Evolutionary conservation across 164 flowering plant genomes (phyloP).

Genomic region (Magnolia sinica): DNA sequence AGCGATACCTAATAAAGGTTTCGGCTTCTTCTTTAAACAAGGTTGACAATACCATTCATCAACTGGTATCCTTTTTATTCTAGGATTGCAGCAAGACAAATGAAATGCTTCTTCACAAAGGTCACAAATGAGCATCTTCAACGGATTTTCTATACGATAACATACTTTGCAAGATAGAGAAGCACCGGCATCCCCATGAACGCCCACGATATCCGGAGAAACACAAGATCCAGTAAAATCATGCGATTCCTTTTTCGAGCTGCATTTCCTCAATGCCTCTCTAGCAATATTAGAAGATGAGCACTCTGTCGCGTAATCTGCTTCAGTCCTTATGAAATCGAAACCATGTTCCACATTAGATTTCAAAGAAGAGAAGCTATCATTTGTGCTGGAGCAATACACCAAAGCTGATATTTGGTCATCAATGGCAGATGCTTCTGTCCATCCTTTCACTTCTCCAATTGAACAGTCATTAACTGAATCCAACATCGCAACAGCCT

Average conservation of each 20-base stretch:
- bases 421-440: conserved; percentile 14
- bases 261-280: conserved; percentile 22
- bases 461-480: conserved; percentile 14
- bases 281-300: conserved; percentile 57
- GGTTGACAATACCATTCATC: conserved; percentile 16
- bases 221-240: conserved; percentile 19
- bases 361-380: too few species aligned
- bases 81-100: conserved; percentile 15
- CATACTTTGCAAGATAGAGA: conserved; percentile 31
- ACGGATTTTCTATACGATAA: conserved; percentile 2
- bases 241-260: conserved; percentile 51
- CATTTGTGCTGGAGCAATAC: conserved; percentile 16
- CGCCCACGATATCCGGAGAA: conserved; percentile 13
- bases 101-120: conserved; percentile 17
- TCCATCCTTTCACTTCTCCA: conserved; percentile 17
- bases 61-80: conserved; percentile 8
- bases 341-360: conserved; percentile 17
- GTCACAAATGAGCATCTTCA: conserved; percentile 20
- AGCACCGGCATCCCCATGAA: conserved; percentile 14
- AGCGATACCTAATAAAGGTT: conserved; percentile 25
- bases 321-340: conserved; percentile 34
- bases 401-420: conserved; percentile 17
- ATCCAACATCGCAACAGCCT: conserved; percentile 15
- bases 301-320: conserved; percentile 56
- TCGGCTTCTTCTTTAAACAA: conserved; percentile 12